A percentile compares a stretch with the other conserved stretches of the same genome.
These are phyloP conservation scores for Dothiorella sarmentorum DNA, from an alignment of 2,329 filamentous ascomycete species.

Conservation along the genomic window DNA sequence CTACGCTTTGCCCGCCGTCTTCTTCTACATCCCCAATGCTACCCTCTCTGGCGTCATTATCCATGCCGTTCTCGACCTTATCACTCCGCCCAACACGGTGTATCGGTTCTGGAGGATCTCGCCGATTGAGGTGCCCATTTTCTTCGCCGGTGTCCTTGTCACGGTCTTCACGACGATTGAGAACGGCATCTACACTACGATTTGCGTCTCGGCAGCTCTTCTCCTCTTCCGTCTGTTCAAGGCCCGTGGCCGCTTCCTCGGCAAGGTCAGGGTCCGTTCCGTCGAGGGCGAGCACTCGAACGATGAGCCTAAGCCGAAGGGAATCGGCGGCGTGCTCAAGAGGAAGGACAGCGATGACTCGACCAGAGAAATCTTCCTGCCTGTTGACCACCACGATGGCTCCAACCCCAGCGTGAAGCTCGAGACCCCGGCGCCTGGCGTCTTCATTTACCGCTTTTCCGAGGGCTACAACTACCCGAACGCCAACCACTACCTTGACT, in stretches of 20 bases:
- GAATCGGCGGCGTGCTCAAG: slow-evolving; percentile 35
- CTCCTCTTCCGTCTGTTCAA: slow-evolving; percentile 81
- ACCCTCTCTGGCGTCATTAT: slow-evolving; percentile 86
- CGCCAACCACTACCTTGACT: slow-evolving; percentile 81
- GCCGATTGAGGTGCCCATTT: slow-evolving; percentile 85
- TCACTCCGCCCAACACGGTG: slow-evolving; percentile 84
- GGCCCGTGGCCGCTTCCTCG: slow-evolving; percentile 78
- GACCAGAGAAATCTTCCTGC: slow-evolving; percentile 78
- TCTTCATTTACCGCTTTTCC: slow-evolving; percentile 94
- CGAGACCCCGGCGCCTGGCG: slow-evolving; percentile 79
- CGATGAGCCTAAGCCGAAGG: slow-evolving; percentile 47
- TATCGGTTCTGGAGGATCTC: slow-evolving; percentile 96
- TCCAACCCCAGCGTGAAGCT: slow-evolving; percentile 81
- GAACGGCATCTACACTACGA: slow-evolving; percentile 85
- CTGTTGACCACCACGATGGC: slow-evolving; percentile 81
- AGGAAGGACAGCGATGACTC: slow-evolving; percentile 44
- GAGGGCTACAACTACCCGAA: slow-evolving; percentile 98
- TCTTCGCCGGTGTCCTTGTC: slow-evolving; percentile 87
- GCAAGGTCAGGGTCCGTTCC: slow-evolving; percentile 77
- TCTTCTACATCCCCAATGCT: slow-evolving; percentile 88
- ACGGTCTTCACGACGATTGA: slow-evolving; percentile 88
- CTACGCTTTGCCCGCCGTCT: slow-evolving; percentile 81
- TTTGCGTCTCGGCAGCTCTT: slow-evolving; percentile 71
- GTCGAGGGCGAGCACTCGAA: slow-evolving; percentile 73
- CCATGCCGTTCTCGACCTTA: slow-evolving; percentile 88